phyloP scores from a whole-genome alignment of 805 yeast species.

The Naumovozyma baii region DNA sequence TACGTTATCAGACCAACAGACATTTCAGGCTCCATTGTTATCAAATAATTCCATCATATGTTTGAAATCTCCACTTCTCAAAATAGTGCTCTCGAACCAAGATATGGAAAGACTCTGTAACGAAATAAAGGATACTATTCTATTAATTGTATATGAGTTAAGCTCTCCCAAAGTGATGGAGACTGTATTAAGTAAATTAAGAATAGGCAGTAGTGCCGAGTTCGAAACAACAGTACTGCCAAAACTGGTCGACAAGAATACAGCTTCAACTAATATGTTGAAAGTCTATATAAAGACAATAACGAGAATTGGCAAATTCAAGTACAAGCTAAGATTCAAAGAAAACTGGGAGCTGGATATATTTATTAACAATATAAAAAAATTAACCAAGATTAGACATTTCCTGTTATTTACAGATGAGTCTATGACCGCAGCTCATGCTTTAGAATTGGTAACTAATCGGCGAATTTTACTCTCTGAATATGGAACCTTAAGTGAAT shows the following conservation, averaged over 20 bases:
- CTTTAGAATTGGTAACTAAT: slow-evolving; percentile 4
- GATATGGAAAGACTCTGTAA: slow-evolving; percentile 22
- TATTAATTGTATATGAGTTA: slow-evolving; percentile 23
- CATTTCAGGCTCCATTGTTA: slow-evolving; percentile 28
- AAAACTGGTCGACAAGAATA: slow-evolving; percentile 3
- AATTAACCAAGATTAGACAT: slow-evolving; percentile 18
- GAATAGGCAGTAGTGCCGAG: slow-evolving; percentile 19
- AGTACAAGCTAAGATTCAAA: slow-evolving; percentile 20
- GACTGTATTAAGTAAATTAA: slow-evolving; percentile 16
- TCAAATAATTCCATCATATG: slow-evolving; percentile 28
- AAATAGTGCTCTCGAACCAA: slow-evolving; percentile 23
- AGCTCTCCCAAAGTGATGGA: slow-evolving; percentile 16
- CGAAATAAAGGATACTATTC: slow-evolving; percentile 21
- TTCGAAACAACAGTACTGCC: slow-evolving; percentile 12
- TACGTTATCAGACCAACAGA: slow-evolving; percentile 7
- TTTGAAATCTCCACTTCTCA: slow-evolving; percentile 23
- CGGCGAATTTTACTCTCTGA: slow-evolving; percentile 6
- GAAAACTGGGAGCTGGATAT: slow-evolving; percentile 27
- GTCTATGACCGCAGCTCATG: not conserved
- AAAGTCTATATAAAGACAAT: slow-evolving; percentile 15
- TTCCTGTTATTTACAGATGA: slow-evolving; percentile 13
- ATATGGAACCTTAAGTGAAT: not conserved
- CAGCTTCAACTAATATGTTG: not conserved
- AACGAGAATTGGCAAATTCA: slow-evolving; percentile 20
- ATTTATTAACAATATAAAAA: slow-evolving; percentile 19